Conservation (phyloP, 495 filamentous ascomycete genomes). For the Xylaria telfairii region DNA sequence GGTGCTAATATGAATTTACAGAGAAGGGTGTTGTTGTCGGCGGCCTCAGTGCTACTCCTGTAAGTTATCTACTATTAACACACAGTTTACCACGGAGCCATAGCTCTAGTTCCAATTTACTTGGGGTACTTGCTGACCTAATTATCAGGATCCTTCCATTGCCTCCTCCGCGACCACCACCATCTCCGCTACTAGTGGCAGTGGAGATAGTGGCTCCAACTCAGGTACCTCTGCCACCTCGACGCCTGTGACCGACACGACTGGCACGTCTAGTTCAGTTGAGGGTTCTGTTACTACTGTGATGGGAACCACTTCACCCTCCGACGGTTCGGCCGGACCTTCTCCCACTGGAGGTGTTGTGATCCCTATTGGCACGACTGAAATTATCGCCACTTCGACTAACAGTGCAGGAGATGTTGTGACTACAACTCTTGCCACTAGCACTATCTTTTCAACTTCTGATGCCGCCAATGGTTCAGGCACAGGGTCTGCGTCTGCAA, state of each 20-base stretch:
- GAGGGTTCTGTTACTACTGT: slow-evolving; percentile 20
- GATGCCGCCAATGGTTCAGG: slow-evolving; percentile 31
- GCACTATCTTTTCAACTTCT: slow-evolving; percentile 32
- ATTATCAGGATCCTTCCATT: slow-evolving; percentile 6
- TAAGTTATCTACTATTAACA: slow-evolving; percentile 22
- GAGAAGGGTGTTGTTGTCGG: slow-evolving; percentile 33
- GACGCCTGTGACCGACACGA: slow-evolving; percentile 18
- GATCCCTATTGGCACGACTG: slow-evolving; percentile 37
- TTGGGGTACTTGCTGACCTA: background rate
- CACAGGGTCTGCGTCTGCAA: slow-evolving; percentile 32
- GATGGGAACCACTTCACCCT: slow-evolving; percentile 11
- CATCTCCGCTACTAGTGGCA: slow-evolving; percentile 26
- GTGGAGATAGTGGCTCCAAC: background rate
- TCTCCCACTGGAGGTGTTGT: slow-evolving; percentile 17
- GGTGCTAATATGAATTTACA: slow-evolving; percentile 12
- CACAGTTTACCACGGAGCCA: background rate
- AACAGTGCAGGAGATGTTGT: slow-evolving; percentile 34
- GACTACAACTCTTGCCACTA: slow-evolving; percentile 35
- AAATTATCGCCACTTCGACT: slow-evolving; percentile 39
- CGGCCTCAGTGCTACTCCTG: slow-evolving; percentile 32
- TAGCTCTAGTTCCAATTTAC: background rate
- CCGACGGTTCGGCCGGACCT: background rate
- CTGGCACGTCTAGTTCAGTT: slow-evolving; percentile 25
- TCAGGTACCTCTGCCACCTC: slow-evolving; percentile 28
- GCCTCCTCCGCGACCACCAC: slow-evolving; percentile 31